Evolutionary conservation across 139 green algal genomes (phyloP).

Genomic region (Dunaliella sp.): DNA sequence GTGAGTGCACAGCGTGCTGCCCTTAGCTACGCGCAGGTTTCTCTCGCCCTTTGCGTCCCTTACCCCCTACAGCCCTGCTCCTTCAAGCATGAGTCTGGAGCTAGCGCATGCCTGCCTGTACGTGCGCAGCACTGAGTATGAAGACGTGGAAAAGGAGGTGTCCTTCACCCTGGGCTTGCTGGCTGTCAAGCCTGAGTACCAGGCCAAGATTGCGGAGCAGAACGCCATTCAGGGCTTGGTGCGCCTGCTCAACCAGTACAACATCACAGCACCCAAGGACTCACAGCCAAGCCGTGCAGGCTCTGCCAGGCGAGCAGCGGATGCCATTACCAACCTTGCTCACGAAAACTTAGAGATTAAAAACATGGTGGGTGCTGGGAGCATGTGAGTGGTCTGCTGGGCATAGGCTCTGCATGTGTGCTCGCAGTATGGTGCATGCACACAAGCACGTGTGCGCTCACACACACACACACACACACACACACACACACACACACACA

Average conservation of each 20-base stretch:
- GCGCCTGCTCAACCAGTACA: slow-evolving; percentile 62
- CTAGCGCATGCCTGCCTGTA: too few species aligned
- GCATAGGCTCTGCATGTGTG: too few species aligned
- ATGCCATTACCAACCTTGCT: slow-evolving; percentile 95
- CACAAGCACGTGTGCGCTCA: background rate
- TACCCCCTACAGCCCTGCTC: too few species aligned
- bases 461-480: background rate
- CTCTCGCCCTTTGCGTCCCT: too few species aligned
- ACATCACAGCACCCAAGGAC: slow-evolving; percentile 25
- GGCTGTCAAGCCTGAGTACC: slow-evolving; percentile 86
- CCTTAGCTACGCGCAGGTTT: too few species aligned
- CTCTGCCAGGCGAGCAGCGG: slow-evolving; percentile 79
- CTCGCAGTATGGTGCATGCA: too few species aligned
- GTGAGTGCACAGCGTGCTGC: background rate
- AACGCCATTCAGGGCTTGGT: slow-evolving; percentile 69
- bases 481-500: slow-evolving; percentile 1
- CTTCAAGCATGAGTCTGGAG: too few species aligned
- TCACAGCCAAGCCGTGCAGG: slow-evolving; percentile 29
- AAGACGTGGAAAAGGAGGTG: slow-evolving; percentile 85
- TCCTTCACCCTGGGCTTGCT: slow-evolving; percentile 91
- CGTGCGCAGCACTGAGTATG: slow-evolving; percentile 18
- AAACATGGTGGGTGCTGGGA: slow-evolving; percentile 63
- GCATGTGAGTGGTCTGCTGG: too few species aligned
- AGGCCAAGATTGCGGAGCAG: slow-evolving; percentile 73
- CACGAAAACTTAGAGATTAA: slow-evolving; percentile 96